A percentile compares a stretch with the other conserved stretches of the same genome.
phyloP scores from a whole-genome alignment of 495 filamentous ascomycete genomes.

The Antarctomyces pellizariae region DNA sequence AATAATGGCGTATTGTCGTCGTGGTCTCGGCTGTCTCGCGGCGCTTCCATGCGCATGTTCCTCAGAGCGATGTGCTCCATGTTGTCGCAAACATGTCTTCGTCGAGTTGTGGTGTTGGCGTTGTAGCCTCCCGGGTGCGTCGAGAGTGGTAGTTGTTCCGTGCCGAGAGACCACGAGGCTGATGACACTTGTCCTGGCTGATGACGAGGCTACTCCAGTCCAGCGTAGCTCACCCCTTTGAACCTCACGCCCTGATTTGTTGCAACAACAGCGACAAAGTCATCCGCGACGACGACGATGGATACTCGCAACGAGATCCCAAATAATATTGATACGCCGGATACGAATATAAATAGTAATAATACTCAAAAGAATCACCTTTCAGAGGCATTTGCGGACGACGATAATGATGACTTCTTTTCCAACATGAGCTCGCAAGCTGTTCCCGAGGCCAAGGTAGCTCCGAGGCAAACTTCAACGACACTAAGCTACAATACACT shows the following conservation, averaged over 20 bases:
- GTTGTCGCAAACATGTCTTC: too few relatives aligned
- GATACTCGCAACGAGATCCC: neutral
- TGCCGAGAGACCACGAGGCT: slow-evolving; percentile 11
- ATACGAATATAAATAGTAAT: slow-evolving; percentile 3
- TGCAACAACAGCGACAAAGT: too few relatives aligned
- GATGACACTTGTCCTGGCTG: slow-evolving; percentile 2
- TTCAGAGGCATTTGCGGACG: slow-evolving; percentile 15
- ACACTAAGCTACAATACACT: too few relatives aligned
- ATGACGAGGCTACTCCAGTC: too few relatives aligned
- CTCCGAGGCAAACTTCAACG: too few relatives aligned
- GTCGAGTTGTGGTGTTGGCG: too few relatives aligned
- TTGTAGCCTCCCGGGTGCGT: too few relatives aligned
- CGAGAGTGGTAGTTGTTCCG: too few relatives aligned
- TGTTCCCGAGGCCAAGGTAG: too few relatives aligned
- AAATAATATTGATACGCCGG: slow-evolving; percentile 1
- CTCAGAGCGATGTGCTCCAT: slow-evolving; percentile 38
- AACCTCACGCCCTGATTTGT: too few relatives aligned
- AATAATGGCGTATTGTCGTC: slow-evolving; percentile 44
- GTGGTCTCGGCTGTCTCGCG: neutral
- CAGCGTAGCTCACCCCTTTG: too few relatives aligned
- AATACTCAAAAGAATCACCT: slow-evolving; percentile 13
- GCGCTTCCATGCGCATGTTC: slow-evolving; percentile 39
- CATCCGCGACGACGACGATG: neutral
- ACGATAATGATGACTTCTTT: slow-evolving; percentile 29
- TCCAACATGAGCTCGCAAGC: slow-evolving; percentile 13